Evolutionary conservation across 2,329 filamentous ascomycete species (phyloP), one percentile per base, ranked within the genome.

Genomic region (Metarhizium brunneum): DNA sequence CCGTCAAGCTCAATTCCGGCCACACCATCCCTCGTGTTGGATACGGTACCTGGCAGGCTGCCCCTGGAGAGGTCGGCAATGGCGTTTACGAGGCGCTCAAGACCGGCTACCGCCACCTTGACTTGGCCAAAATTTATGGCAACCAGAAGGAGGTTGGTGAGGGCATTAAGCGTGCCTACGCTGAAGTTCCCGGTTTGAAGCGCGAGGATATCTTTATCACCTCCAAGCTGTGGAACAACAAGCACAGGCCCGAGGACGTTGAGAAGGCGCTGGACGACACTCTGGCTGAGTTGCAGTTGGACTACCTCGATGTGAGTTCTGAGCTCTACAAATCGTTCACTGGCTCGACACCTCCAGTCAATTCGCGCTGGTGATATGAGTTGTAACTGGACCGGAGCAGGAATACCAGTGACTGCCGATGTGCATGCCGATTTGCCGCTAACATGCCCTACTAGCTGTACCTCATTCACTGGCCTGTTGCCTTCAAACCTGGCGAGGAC

Each of bases 11-110:
- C 64, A 84, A 79, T 73, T 78, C 80, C 54, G 85, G 86, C 61
- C 79, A 81, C 65, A 82, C 83, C 71, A 87, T 88, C 56, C 81
- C 84, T 2, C 75, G 76, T 52, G 70, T 85, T 58, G 79, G 80
- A 59, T 76, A 68, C 57, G 84, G 84, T 64, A 87, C 84, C 63
- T 87, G 84, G 84, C 85, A 87, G 68, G 82, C 84, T 36, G 73
- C 78, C 62, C 83, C 83, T 53, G 81, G 81, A 60, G 80, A 87
- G 70, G 84, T 86, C 57, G 78, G 80, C 56, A 73, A 79, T 42
- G 84, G 84, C 45, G 83, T 88, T 64, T 83, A 82, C 67, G 77
- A 78, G 60, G 84, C 84, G 40, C 76, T 87, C 57, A 80, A 79
- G 68, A 70, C 74, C 43, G 84, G 84, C 57, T 87, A 87, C 72